Conservation (phyloP, 108 stramenopile genomes). For the Epipyxis sp. region DNA sequence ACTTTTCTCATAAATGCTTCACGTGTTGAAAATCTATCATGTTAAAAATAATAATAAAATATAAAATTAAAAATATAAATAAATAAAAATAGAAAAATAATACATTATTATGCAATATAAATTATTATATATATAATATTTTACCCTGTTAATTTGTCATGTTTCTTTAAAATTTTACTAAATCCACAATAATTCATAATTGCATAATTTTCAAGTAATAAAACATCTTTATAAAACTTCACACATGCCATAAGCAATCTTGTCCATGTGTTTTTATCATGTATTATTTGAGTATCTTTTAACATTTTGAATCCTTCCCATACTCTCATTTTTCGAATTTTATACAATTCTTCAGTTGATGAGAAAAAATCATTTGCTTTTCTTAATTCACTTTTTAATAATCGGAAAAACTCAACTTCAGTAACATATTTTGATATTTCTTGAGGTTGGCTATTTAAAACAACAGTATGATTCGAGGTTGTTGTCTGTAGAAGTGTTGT, state of each 20-base stretch:
- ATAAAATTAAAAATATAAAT: background rate
- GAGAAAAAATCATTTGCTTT: slow-evolving; percentile 84
- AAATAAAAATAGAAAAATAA: background rate
- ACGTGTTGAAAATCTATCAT: slow-evolving; percentile 25
- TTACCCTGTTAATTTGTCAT: slow-evolving; percentile 91
- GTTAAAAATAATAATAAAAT: too few relatives aligned
- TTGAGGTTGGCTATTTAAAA: slow-evolving; percentile 31
- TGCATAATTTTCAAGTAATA: slow-evolving; percentile 92
- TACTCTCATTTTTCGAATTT: slow-evolving; percentile 76
- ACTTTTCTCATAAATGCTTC: slow-evolving; percentile 32
- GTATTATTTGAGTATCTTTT: slow-evolving; percentile 25
- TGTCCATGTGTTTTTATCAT: slow-evolving; percentile 43
- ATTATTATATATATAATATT: background rate
- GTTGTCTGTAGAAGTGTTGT: background rate
- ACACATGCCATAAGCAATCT: slow-evolving; percentile 72
- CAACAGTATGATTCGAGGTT: slow-evolving; percentile 2
- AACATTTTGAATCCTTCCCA: slow-evolving; percentile 59
- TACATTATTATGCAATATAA: background rate
- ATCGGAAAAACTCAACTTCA: slow-evolving; percentile 82
- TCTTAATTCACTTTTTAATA: slow-evolving; percentile 75
- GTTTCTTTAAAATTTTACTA: slow-evolving; percentile 96
- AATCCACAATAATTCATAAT: slow-evolving; percentile 96
- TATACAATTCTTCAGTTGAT: slow-evolving; percentile 66
- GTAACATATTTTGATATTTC: slow-evolving; percentile 55
- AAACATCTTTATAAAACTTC: slow-evolving; percentile 85